phyloP scores from a whole-genome alignment of 139 green algal genomes.

The Closterium sp. region DNA sequence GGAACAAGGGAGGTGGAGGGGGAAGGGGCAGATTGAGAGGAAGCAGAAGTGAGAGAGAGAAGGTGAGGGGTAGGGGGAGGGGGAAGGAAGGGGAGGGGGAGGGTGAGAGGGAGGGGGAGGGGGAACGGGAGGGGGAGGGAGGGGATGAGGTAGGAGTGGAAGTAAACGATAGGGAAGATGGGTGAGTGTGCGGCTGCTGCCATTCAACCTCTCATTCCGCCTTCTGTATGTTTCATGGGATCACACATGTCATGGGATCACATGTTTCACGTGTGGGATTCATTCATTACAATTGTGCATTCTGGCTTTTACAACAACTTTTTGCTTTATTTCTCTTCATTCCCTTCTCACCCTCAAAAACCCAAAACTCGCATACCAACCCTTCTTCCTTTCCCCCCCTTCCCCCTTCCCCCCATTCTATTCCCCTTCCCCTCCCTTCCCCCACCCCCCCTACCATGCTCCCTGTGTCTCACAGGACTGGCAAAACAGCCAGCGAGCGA shows the following conservation, averaged over 20 bases:
- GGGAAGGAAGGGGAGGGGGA: no score
- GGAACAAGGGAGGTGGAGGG: neutral
- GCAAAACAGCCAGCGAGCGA: neutral
- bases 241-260: neutral
- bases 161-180: neutral
- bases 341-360: no score
- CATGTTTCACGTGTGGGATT: no score
- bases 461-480: neutral
- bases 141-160: neutral
- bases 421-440: neutral
- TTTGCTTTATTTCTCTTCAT: no score
- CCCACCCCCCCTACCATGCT: neutral
- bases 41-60: neutral
- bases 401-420: neutral
- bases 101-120: no score
- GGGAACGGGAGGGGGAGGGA: neutral
- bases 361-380: neutral
- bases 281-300: no score
- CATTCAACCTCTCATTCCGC: neutral
- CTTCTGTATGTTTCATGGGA: neutral
- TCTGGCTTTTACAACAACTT: no score
- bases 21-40: no score
- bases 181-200: neutral
- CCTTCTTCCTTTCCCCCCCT: neutral
- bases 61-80: neutral